Conservation (phyloP, 768 basidiomycete species). For the Inosperma sp. region DNA sequence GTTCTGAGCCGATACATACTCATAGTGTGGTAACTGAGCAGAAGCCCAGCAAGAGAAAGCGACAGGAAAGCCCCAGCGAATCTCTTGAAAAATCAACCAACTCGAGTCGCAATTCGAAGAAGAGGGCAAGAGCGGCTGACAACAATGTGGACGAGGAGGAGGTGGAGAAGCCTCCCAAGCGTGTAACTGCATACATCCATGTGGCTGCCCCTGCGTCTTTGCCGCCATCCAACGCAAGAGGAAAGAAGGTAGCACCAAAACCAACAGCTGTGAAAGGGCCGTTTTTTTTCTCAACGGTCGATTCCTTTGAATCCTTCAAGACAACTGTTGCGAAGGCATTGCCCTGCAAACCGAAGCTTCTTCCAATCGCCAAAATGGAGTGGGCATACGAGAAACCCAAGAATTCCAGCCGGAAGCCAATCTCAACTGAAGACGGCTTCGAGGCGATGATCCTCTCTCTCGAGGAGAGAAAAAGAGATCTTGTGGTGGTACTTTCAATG, state of each 20-base stretch:
- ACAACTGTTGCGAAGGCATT: neutral
- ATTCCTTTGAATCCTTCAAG: neutral
- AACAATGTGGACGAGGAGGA: neutral
- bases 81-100: neutral
- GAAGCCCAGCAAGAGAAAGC: neutral
- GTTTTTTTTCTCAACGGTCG: neutral
- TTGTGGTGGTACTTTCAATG: neutral
- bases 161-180: neutral
- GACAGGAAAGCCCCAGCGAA: neutral
- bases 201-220: neutral
- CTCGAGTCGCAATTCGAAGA: too few relatives aligned
- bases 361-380: neutral
- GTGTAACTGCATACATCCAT: neutral
- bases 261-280: conserved; percentile 1
- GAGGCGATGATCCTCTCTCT: neutral
- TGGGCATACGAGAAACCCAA: neutral
- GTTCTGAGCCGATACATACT: neutral
- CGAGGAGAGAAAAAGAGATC: neutral
- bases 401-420: neutral
- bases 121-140: neutral
- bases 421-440: neutral
- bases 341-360: too few relatives aligned
- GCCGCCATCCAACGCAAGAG: neutral
- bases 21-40: neutral
- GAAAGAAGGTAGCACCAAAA: neutral